phyloP scores from a whole-genome alignment of 805 yeast species.

The Kluyveromyces dobzhanskii region DNA sequence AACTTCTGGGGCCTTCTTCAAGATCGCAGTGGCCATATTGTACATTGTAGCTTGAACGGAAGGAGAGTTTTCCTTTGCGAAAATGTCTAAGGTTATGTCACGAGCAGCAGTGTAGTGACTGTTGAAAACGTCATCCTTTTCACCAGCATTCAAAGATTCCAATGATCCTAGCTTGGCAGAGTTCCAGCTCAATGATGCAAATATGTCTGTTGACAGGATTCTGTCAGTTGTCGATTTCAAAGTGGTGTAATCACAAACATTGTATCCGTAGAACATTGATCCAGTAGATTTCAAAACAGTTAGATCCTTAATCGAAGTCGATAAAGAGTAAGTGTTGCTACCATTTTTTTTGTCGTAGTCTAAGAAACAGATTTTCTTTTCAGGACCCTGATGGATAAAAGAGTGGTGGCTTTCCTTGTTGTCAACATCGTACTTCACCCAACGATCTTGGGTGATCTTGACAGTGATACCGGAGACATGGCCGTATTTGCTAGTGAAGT shows the following conservation, averaged over 20 bases:
- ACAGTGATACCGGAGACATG: slow-evolving; percentile 71
- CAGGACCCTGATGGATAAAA: slow-evolving; percentile 77
- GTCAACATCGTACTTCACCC: slow-evolving; percentile 69
- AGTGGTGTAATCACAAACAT: slow-evolving; percentile 83
- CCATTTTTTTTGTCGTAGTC: slow-evolving; percentile 41
- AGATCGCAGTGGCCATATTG: slow-evolving; percentile 75
- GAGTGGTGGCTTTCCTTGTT: slow-evolving; percentile 80
- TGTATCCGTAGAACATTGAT: slow-evolving; percentile 84
- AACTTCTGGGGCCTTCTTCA: slow-evolving; percentile 48
- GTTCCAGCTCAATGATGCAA: slow-evolving; percentile 63
- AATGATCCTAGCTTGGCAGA: slow-evolving; percentile 42
- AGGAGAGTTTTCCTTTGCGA: slow-evolving; percentile 84
- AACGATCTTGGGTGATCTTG: slow-evolving; percentile 60
- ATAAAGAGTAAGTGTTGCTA: slow-evolving; percentile 41
- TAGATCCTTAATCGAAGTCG: slow-evolving; percentile 68
- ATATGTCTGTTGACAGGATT: slow-evolving; percentile 79
- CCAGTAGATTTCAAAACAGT: slow-evolving; percentile 87
- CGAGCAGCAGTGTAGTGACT: slow-evolving; percentile 53
- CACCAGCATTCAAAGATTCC: slow-evolving; percentile 38
- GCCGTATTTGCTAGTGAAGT: slow-evolving; percentile 66
- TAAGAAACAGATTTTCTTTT: slow-evolving; percentile 55
- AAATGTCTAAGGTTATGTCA: slow-evolving; percentile 59
- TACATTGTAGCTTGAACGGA: slow-evolving; percentile 96
- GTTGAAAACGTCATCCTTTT: slow-evolving; percentile 62
- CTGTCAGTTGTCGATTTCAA: slow-evolving; percentile 77